Conservation (phyloP, 805 yeast genomes). For the Saturnispora bothae region DNA sequence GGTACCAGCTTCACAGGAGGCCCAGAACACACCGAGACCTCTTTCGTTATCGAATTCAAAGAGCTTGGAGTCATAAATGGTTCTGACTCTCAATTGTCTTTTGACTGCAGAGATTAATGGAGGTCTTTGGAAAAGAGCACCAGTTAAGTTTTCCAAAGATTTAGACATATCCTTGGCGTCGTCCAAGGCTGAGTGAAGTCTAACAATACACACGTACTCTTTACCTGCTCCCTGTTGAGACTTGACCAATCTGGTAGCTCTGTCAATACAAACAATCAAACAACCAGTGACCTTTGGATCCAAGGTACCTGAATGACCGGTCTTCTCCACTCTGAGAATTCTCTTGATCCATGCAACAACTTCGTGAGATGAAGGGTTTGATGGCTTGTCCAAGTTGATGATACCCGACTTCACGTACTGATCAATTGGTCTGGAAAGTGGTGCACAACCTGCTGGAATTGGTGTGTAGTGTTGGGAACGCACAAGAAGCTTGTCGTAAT, state of each 20-base stretch:
- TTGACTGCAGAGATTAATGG: conserved; percentile 98
- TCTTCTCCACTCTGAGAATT: conserved; percentile 88
- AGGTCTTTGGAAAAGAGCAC: conserved; percentile 98
- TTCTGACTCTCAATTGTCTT: conserved; percentile 96
- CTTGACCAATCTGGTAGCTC: conserved; percentile 96
- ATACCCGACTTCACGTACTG: conserved; percentile 90
- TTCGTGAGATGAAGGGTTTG: conserved; percentile 97
- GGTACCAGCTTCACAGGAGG: conserved; percentile 99
- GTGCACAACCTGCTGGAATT: conserved; percentile 90
- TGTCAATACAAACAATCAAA: conserved; percentile 93
- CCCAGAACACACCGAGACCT: conserved; percentile 98
- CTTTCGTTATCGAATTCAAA: conserved; percentile 96
- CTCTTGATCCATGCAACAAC: conserved; percentile 99
- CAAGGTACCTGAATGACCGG: conserved; percentile 98
- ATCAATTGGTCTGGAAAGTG: conserved; percentile 87
- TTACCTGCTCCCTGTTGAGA: conserved; percentile 99
- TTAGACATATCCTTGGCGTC: conserved; percentile 83
- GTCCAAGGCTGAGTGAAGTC: conserved; percentile 86
- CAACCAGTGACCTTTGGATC: conserved; percentile 98
- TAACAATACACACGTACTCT: conserved; percentile 95
- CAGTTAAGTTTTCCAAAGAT: conserved; percentile 86
- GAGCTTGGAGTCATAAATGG: conserved; percentile 91
- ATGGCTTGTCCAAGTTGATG: conserved; percentile 94
- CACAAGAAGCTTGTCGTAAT: conserved; percentile 87
- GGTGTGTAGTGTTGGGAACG: conserved; percentile 98